Conservation (phyloP, 306 rosid genomes). For the Quercus aquifolioides region DNA sequence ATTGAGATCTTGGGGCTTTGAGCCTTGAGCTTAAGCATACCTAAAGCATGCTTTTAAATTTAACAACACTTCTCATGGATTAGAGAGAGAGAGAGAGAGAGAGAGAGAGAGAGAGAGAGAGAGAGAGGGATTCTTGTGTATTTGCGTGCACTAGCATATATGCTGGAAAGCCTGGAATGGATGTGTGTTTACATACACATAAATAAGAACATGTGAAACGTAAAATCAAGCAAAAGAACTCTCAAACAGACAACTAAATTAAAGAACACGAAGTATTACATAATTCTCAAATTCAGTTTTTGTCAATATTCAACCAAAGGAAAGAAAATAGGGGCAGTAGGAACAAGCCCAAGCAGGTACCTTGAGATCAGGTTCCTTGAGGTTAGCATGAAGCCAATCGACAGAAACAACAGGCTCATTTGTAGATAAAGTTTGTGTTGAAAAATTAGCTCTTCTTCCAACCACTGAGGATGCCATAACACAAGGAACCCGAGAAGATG, state of each 20-base stretch:
- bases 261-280: background rate
- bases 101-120: background rate
- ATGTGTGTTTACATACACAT: background rate
- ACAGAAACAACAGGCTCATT: conserved; percentile 88
- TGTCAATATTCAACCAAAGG: background rate
- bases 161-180: background rate
- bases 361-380: conserved; percentile 80
- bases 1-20: too few species aligned
- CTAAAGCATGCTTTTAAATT: too few species aligned
- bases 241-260: background rate
- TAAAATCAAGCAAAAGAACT: background rate
- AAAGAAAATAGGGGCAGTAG: background rate
- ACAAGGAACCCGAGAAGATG: conserved; percentile 34
- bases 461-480: conserved; percentile 65
- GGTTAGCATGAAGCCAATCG: conserved; percentile 84
- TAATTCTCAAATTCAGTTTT: background rate
- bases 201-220: background rate
- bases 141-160: background rate
- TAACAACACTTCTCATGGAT: background rate
- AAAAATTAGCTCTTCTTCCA: conserved; percentile 50
- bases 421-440: conserved; percentile 49
- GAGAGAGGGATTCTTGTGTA: background rate
- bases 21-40: too few species aligned
- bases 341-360: conserved; percentile 32
- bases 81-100: background rate